Percentiles rank a stretch among this genome's conserved stretches.
Conservation (phyloP, 2,329 filamentous ascomycete species). For the Colletotrichum siamense region DNA sequence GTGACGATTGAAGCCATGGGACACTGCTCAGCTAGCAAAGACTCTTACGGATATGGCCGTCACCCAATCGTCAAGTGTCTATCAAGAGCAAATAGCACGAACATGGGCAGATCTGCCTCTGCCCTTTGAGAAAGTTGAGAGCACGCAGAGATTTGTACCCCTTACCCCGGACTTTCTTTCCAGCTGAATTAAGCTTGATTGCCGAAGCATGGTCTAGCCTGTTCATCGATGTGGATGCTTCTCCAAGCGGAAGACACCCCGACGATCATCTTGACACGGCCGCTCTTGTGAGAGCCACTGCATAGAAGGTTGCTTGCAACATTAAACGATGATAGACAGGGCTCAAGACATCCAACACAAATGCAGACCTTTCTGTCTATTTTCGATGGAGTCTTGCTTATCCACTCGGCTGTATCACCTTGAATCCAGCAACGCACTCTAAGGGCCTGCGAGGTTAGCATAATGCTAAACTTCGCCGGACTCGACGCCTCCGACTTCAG, state of each 20-base stretch:
- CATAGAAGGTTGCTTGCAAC: not conserved
- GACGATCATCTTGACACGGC: not conserved
- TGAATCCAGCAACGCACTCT: not conserved
- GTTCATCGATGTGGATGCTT: not conserved
- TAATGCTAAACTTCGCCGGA: not conserved
- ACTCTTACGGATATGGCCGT: not conserved
- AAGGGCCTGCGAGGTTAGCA: not conserved
- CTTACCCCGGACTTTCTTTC: not conserved
- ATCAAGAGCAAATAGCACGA: not conserved
- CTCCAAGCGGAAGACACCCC: not conserved
- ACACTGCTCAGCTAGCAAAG: not conserved
- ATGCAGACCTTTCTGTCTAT: not conserved
- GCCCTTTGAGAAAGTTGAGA: not conserved
- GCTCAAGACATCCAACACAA: not conserved
- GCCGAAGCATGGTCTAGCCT: not conserved
- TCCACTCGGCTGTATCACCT: not conserved
- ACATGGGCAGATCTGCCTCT: not conserved
- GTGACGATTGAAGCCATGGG: not conserved
- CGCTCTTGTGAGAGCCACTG: not conserved
- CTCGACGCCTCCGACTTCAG: not conserved
- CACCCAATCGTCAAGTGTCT: not conserved
- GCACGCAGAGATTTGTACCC: not conserved
- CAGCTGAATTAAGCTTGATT: conserved; percentile 3
- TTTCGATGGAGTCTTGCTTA: not conserved
- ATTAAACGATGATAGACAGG: not conserved